Conservation (phyloP, 306 rosid species). For the Spatholobus suberectus region DNA sequence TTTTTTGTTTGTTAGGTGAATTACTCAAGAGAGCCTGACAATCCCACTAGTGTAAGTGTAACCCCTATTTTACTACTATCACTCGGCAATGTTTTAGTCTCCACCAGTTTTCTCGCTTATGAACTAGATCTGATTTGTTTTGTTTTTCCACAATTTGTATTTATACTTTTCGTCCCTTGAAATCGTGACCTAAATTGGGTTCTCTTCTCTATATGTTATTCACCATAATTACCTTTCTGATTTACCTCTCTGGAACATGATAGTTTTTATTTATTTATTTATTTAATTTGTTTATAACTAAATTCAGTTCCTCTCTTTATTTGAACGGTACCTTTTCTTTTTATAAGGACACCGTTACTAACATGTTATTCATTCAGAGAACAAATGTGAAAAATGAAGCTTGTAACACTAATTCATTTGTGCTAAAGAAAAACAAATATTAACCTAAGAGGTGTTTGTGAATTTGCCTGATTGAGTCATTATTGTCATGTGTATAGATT, state of each 20-base stretch:
- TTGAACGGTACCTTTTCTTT: background rate
- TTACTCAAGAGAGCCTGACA: background rate
- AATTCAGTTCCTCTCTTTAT: background rate
- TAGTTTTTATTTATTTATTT: background rate
- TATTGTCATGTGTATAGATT: background rate
- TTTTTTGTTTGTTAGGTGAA: background rate
- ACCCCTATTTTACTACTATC: background rate
- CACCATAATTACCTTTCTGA: background rate
- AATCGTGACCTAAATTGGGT: background rate
- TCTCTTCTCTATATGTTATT: background rate
- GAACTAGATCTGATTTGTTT: background rate
- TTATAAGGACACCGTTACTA: background rate
- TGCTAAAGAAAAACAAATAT: background rate
- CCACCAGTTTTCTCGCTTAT: background rate
- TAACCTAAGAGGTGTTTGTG: conserved; percentile 18
- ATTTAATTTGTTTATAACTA: background rate
- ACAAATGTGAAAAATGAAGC: background rate
- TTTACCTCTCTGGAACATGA: background rate
- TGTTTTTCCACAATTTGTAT: too few species aligned
- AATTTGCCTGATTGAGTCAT: conserved; percentile 4
- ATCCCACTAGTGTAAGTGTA: background rate
- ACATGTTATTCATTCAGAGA: background rate
- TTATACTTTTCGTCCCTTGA: too few species aligned
- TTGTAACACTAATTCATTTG: background rate
- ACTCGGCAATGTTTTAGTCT: background rate